A percentile compares a stretch with the other conserved stretches of the same genome.
Evolutionary conservation across 176 grass and related monocot genomes (phyloP).

Genomic region (Saccharum officinarum): DNA sequence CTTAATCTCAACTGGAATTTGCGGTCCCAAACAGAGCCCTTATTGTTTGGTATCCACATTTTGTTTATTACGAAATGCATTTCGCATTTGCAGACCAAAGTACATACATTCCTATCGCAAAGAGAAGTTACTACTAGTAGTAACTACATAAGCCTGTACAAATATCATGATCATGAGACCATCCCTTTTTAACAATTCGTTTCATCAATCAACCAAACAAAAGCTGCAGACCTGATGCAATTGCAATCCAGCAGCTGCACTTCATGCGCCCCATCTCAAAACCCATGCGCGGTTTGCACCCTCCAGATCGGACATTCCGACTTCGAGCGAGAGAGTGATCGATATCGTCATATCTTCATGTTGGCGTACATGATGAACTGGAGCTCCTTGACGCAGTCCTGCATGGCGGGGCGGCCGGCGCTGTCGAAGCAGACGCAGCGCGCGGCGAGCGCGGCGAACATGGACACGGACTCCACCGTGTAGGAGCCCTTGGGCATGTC

Average conservation of each 20-base stretch:
- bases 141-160: constrained; percentile 28
- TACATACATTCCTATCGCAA: not conserved
- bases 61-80: not conserved
- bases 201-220: not conserved
- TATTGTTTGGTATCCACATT: not conserved
- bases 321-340: not conserved
- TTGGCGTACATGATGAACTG: constrained; percentile 83
- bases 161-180: not conserved
- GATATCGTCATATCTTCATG: constrained; percentile 61
- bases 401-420: constrained; percentile 68
- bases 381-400: constrained; percentile 87
- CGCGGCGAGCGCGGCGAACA: constrained; percentile 80
- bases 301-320: not conserved
- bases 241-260: not conserved
- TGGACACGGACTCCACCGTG: constrained; percentile 65
- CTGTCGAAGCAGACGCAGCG: constrained; percentile 87
- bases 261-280: not conserved
- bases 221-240: not conserved
- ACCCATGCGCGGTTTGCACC: no score
- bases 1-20: not conserved
- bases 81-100: not conserved
- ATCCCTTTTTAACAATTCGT: not conserved
- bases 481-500: constrained; percentile 76
- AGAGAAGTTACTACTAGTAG: not conserved
- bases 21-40: not conserved